Conservation (phyloP, 495 filamentous ascomycete species). For the Penicillium soppii region DNA sequence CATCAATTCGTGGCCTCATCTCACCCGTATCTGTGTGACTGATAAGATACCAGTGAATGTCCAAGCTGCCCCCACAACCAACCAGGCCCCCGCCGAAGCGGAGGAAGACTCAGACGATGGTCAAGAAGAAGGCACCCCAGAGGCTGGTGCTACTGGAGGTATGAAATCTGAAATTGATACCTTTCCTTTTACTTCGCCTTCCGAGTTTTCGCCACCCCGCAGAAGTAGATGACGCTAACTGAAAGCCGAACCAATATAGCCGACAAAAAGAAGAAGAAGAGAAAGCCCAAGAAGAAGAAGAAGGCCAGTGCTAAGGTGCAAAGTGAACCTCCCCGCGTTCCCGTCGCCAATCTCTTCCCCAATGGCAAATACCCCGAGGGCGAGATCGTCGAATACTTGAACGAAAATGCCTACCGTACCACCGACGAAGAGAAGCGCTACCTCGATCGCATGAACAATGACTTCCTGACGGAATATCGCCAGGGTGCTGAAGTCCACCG, state of each 20-base stretch:
- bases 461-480: constrained; percentile 84
- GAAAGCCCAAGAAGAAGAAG: constrained; percentile 76
- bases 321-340: constrained; percentile 73
- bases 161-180: constrained; percentile 8
- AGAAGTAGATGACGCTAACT: constrained; percentile 5
- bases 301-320: constrained; percentile 65
- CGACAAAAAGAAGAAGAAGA: constrained; percentile 82
- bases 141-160: constrained; percentile 46
- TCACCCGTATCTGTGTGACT: constrained; percentile 10
- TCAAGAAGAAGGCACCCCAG: constrained; percentile 42
- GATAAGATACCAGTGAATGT: constrained; percentile 42
- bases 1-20: neutral
- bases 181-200: neutral
- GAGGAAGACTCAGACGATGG: constrained; percentile 70
- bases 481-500: constrained; percentile 85
- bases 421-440: constrained; percentile 88
- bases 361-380: constrained; percentile 73
- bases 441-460: constrained; percentile 76
- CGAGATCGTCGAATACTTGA: constrained; percentile 72
- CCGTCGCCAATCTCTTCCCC: constrained; percentile 73
- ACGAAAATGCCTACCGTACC: constrained; percentile 79
- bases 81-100: constrained; percentile 44
- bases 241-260: constrained; percentile 26
- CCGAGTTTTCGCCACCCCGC: neutral
- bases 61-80: constrained; percentile 43